Conservation (phyloP, 2,329 filamentous ascomycete genomes). For the Fusarium camptoceras region DNA sequence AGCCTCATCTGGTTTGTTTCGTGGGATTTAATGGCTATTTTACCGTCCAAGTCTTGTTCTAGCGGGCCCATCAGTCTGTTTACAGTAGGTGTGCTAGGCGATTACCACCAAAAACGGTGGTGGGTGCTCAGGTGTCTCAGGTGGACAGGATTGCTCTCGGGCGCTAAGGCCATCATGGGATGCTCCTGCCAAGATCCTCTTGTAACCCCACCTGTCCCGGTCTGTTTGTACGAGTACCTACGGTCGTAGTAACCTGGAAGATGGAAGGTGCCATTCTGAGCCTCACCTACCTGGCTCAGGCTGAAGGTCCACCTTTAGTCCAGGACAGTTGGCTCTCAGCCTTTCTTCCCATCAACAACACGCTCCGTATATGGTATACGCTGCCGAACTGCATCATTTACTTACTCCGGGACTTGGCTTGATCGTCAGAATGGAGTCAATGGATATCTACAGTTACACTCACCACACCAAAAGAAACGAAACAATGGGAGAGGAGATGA, state of each 20-base stretch:
- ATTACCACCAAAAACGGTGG: constrained; percentile 30
- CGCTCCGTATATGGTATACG: constrained; percentile 13
- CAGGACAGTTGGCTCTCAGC: not conserved
- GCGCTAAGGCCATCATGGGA: constrained; percentile 4
- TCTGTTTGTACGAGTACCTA: not conserved
- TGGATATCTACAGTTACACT: not conserved
- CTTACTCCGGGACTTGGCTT: not conserved
- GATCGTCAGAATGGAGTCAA: not conserved
- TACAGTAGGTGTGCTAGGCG: not conserved
- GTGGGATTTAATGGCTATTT: constrained; percentile 32
- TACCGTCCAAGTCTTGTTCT: constrained; percentile 27
- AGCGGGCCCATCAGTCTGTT: constrained; percentile 7
- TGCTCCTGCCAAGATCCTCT: not conserved
- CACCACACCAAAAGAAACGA: constrained; percentile 2
- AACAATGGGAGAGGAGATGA: constrained; percentile 1
- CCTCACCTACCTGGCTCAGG: not conserved
- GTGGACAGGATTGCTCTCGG: constrained; percentile 17
- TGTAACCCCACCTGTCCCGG: not conserved
- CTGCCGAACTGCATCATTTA: constrained; percentile 15
- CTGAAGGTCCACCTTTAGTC: constrained; percentile 10
- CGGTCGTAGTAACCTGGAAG: not conserved
- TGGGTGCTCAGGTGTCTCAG: constrained; percentile 40
- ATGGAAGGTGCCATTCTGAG: constrained; percentile 1
- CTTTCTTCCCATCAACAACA: constrained; percentile 42
- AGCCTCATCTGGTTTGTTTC: constrained; percentile 33